Percentiles rank a stretch among this genome's conserved stretches.
Conservation (phyloP, 139 green algal species). For the Cymbomonas tetramitiformis region DNA sequence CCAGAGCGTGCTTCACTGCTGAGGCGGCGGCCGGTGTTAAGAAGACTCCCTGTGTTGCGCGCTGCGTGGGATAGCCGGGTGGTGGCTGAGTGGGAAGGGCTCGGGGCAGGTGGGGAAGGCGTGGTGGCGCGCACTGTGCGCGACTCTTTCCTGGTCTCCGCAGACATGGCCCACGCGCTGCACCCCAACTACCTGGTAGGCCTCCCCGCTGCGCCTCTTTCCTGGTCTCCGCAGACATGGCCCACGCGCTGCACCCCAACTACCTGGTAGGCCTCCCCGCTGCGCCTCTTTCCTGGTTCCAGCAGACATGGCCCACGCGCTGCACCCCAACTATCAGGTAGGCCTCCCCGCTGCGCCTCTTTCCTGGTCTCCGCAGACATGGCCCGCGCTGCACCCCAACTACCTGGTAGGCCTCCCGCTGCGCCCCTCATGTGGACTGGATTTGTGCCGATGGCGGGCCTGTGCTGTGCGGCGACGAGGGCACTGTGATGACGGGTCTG, state of each 20-base stretch:
- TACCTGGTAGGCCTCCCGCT: too few relatives aligned
- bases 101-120: not conserved
- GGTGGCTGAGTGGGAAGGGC: too few relatives aligned
- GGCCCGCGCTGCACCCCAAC: constrained; percentile 87
- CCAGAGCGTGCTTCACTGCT: too few relatives aligned
- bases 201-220: too few relatives aligned
- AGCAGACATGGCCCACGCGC: constrained; percentile 88
- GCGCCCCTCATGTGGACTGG: constrained; percentile 66
- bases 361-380: constrained; percentile 87
- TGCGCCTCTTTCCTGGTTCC: constrained; percentile 67
- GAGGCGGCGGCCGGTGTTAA: too few relatives aligned
- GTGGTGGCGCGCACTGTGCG: constrained; percentile 31
- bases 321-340: constrained; percentile 84
- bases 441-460: too few relatives aligned
- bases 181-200: constrained; percentile 86
- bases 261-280: too few relatives aligned
- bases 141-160: constrained; percentile 60
- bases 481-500: too few relatives aligned
- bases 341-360: too few relatives aligned
- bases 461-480: too few relatives aligned
- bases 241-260: constrained; percentile 87
- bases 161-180: constrained; percentile 91
- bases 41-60: too few relatives aligned
- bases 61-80: too few relatives aligned
- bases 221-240: constrained; percentile 87